Conservation (phyloP, 495 filamentous ascomycete genomes). For the Daldinia concentrica region DNA sequence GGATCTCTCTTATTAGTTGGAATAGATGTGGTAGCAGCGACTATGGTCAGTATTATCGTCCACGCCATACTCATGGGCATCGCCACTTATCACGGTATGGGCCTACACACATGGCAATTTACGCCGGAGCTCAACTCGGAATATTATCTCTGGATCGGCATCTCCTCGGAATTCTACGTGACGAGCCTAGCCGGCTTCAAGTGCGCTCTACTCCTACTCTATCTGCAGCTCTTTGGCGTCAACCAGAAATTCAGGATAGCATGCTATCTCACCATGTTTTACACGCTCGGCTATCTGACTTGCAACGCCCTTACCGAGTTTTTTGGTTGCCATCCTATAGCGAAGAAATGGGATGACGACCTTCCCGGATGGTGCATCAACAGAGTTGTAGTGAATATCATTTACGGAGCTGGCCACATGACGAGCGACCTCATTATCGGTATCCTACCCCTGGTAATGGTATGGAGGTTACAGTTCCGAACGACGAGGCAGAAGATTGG, state of each 20-base stretch:
- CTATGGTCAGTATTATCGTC: conserved; percentile 43
- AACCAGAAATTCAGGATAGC: conserved; percentile 49
- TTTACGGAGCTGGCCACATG: conserved; percentile 42
- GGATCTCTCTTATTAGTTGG: conserved; percentile 16
- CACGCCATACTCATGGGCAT: conserved; percentile 43
- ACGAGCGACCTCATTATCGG: conserved; percentile 48
- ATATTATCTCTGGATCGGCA: conserved; percentile 52
- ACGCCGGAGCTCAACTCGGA: conserved; percentile 45
- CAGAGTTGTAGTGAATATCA: conserved; percentile 43
- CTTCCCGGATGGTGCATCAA: conserved; percentile 53
- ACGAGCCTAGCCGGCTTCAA: conserved; percentile 54
- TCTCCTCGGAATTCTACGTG: conserved; percentile 52
- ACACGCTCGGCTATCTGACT: conserved; percentile 54
- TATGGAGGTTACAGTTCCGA: conserved; percentile 44
- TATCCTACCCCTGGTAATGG: conserved; percentile 42
- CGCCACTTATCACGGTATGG: conserved; percentile 49
- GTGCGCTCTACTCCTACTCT: conserved; percentile 50
- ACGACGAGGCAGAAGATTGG: conserved; percentile 45
- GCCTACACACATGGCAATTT: conserved; percentile 48
- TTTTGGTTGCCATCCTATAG: conserved; percentile 52
- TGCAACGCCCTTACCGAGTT: conserved; percentile 53
- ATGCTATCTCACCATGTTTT: conserved; percentile 53
- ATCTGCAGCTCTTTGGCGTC: conserved; percentile 52
- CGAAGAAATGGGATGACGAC: conserved; percentile 49
- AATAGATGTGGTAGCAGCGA: conserved; percentile 43